Conservation (phyloP, 1,284 basidiomycete genomes). For the Bjerkandera adusta region DNA sequence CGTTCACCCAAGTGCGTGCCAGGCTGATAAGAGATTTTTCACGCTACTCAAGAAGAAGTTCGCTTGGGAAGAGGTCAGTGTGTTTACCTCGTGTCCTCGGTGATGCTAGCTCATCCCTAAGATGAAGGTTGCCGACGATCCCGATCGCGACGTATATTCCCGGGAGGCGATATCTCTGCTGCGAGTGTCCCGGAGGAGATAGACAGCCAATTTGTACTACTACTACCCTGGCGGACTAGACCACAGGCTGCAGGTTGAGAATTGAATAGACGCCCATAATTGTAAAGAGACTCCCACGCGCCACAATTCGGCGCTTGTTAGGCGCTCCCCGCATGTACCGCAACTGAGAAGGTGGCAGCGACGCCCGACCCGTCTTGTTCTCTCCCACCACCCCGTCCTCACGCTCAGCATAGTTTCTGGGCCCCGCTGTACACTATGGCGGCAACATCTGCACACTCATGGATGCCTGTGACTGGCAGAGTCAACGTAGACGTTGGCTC, state of each 20-base stretch:
- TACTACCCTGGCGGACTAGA: neutral
- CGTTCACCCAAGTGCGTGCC: no score
- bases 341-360: neutral
- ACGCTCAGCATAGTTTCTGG: no score
- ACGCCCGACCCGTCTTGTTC: neutral
- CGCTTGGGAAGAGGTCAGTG: constrained; percentile 64
- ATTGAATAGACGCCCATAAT: constrained; percentile 1
- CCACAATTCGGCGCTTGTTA: neutral
- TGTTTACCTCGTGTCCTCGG: neutral
- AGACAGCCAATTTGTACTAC: neutral
- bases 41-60: constrained; percentile 80
- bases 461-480: constrained; percentile 55
- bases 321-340: no score
- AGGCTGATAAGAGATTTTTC: constrained; percentile 94
- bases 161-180: constrained; percentile 41
- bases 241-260: neutral
- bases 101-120: neutral
- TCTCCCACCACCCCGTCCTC: constrained; percentile 9
- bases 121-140: constrained; percentile 38
- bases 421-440: constrained; percentile 22
- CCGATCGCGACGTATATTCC: constrained; percentile 34
- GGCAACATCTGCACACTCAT: constrained; percentile 42
- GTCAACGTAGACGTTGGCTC: neutral
- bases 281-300: neutral
- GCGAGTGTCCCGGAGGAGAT: constrained; percentile 26